A percentile compares a stretch with the other conserved stretches of the same genome.
phyloP scores from a whole-genome alignment of 1,139 yeast genomes.

The Lodderomyces beijingensis region DNA sequence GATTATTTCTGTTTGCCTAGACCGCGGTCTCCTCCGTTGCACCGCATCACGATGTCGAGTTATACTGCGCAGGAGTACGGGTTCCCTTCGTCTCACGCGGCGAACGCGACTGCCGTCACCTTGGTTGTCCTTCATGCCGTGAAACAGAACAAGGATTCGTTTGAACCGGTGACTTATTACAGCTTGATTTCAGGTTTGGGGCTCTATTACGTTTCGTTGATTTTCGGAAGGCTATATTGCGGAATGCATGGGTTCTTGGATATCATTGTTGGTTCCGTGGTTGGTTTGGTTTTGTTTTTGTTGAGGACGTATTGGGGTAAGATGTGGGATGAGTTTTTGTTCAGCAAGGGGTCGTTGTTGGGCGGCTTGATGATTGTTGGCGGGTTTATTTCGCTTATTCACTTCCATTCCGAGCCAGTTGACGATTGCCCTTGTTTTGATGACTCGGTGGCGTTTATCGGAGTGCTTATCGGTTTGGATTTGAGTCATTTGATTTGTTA shows the following conservation, averaged over 20 bases:
- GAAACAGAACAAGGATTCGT: slow-evolving; percentile 10
- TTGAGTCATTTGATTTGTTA: slow-evolving; percentile 46
- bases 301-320: slow-evolving; percentile 35
- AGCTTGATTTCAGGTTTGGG: slow-evolving; percentile 16
- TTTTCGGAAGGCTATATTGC: slow-evolving; percentile 82
- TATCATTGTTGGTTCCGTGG: slow-evolving; percentile 55
- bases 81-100: slow-evolving; percentile 88
- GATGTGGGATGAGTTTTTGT: slow-evolving; percentile 37
- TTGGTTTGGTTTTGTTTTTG: slow-evolving; percentile 53
- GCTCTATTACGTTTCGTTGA: slow-evolving; percentile 61
- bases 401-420: slow-evolving; percentile 77
- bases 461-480: slow-evolving; percentile 78
- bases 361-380: slow-evolving; percentile 25
- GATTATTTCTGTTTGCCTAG: slow-evolving; percentile 88
- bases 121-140: slow-evolving; percentile 37
- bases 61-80: slow-evolving; percentile 93
- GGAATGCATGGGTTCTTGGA: slow-evolving; percentile 97
- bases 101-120: slow-evolving; percentile 84
- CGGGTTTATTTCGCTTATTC: slow-evolving; percentile 48
- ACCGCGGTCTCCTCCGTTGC: slow-evolving; percentile 88
- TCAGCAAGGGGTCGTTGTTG: slow-evolving; percentile 32
- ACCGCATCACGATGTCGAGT: slow-evolving; percentile 82
- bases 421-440: slow-evolving; percentile 97
- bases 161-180: slow-evolving; percentile 8
- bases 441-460: slow-evolving; percentile 90